Evolutionary conservation across 352 stramenopile genomes (phyloP), one percentile per base, ranked within the genome.

Genomic region (Phytophthora nicotianae): DNA sequence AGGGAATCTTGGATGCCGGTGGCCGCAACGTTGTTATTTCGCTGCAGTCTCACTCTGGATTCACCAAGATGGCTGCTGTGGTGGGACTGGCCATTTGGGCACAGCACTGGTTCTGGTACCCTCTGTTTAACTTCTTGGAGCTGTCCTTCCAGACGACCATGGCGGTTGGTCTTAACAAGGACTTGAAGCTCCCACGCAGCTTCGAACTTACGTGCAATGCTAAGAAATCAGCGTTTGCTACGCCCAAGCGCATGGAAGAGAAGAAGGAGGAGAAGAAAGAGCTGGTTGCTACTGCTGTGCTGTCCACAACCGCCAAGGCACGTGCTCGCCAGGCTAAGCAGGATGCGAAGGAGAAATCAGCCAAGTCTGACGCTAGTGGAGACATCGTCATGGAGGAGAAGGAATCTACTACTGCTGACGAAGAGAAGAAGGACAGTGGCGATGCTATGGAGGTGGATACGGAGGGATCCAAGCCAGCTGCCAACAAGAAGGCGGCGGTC

Each of bases 51-150:
- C 85, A 97, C 54, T 97, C 91, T 55, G 97, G 97, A 56, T 99
- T 99, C 66, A 98, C 95, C 3, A 99, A 99, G 82, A 98, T 98
- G 91, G 94, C 87, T 4, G 94, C 90, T 38, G 96, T 98, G 5
- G 95, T 99, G 8, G 98, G 98, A 29, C 69, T 99, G 26, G 95
- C 93, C 4, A 79, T 99, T 37, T 99, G 96, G 94, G 85, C 97
- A 26, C 98, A 99, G 81, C 96, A 99, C 69, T 99, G 98, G 98
- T 99, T 99, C 74, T 99, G 98, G 98, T 99, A 99, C 77, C 98
- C 98, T 32, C 89, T 99, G 52, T 98, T 99, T 81, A 97, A 99
- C 79, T 99, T 99, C 72, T 74, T 99, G 32, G 96, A 97, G 65
- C 80, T 99, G 19, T 95, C 97, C 26, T 92, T 99, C 61, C 97